These are phyloP conservation scores for Colletotrichum falcatum DNA, from an alignment of 2,329 filamentous ascomycete species.

Conservation along the genomic window DNA sequence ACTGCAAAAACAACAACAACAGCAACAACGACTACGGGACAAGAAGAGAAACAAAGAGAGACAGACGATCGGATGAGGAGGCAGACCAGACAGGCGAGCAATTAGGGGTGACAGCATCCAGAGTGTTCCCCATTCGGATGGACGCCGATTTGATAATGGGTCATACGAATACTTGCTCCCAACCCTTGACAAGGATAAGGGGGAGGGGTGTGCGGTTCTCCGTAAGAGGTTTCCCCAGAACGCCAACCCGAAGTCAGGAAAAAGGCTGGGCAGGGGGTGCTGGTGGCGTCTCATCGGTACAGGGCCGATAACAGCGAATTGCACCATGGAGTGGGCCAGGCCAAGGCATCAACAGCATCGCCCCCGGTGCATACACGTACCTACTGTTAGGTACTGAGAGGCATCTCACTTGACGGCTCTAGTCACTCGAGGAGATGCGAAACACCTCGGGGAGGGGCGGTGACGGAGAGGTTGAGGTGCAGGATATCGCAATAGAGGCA, in stretches of 20 bases:
- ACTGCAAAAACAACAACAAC: conserved; percentile 9
- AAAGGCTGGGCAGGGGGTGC: conserved; percentile 33
- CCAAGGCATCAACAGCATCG: not conserved
- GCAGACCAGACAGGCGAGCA: conserved; percentile 9
- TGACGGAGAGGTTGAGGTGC: not conserved
- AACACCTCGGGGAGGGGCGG: conserved; percentile 19
- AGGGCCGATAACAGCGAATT: conserved; percentile 6
- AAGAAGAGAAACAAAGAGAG: conserved; percentile 29
- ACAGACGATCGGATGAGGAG: conserved; percentile 24
- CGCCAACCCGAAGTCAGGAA: conserved; percentile 16
- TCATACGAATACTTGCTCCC: not conserved
- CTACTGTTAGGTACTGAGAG: no score
- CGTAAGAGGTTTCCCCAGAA: conserved; percentile 13
- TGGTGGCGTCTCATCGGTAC: conserved; percentile 34
- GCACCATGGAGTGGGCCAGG: conserved; percentile 2
- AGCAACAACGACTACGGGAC: conserved; percentile 19
- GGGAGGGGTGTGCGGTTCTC: not conserved
- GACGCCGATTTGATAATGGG: conserved; percentile 26
- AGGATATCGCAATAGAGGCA: conserved; percentile 10
- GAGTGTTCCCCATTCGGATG: conserved; percentile 1
- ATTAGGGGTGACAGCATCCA: conserved; percentile 9
- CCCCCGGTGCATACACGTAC: conserved; percentile 5
- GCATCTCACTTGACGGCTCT: conserved; percentile 10
- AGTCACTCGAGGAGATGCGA: conserved; percentile 7
- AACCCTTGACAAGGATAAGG: conserved; percentile 8